Evolutionary conservation across 164 flowering plant genomes (phyloP).

Genomic region (Pachysandra terminalis): DNA sequence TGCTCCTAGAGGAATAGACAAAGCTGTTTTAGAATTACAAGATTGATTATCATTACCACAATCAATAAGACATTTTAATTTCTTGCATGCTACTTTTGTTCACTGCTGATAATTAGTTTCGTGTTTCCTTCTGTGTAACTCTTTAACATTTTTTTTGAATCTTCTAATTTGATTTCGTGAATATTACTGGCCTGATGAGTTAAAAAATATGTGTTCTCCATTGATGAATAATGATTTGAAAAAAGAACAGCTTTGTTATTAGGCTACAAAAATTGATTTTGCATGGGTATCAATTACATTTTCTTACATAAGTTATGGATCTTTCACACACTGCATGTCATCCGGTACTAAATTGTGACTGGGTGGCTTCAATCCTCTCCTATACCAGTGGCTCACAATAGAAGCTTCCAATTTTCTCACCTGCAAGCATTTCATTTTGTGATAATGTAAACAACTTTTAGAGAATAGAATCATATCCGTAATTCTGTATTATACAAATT

Average conservation of each 20-base stretch:
- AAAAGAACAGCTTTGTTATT: not conserved
- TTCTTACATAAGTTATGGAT: not conserved
- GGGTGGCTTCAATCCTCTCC: slow-evolving; percentile 44
- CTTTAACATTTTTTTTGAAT: too few species aligned
- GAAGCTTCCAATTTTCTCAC: slow-evolving; percentile 54
- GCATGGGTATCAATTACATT: not conserved
- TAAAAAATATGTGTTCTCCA: not conserved
- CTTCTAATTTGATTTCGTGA: not conserved
- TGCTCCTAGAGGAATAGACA: too few species aligned
- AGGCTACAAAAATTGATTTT: not conserved
- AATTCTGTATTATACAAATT: not conserved
- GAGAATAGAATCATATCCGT: too few species aligned
- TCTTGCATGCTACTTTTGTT: too few species aligned
- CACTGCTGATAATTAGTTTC: too few species aligned
- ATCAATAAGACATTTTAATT: too few species aligned
- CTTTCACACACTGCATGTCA: not conserved
- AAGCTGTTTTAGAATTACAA: too few species aligned
- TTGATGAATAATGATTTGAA: not conserved
- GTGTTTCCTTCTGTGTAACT: too few species aligned
- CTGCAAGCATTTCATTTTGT: slow-evolving; percentile 28
- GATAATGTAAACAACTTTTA: not conserved
- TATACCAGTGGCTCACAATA: slow-evolving; percentile 40
- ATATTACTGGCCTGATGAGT: too few species aligned
- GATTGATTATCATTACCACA: too few species aligned
- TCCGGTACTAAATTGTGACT: slow-evolving; percentile 47